Percentiles rank a stretch among this genome's conserved stretches.
phyloP scores from a whole-genome alignment of 2,329 filamentous ascomycete genomes.

The Hypomyces perniciosus region DNA sequence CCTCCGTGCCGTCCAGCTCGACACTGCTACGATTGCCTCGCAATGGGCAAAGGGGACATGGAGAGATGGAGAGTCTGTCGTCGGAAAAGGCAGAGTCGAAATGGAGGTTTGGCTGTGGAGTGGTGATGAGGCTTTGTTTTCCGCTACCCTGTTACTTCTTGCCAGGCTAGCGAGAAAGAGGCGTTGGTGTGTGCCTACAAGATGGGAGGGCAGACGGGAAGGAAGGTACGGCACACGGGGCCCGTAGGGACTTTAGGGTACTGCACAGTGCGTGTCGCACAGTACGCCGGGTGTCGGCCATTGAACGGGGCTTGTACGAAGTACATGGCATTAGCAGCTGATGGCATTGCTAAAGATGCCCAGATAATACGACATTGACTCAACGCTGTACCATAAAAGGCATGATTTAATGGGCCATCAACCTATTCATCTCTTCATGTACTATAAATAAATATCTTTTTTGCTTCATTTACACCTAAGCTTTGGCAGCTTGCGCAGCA shows the following conservation, averaged over 20 bases:
- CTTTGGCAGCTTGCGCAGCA: slow-evolving; percentile 20
- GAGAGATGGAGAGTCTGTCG: slow-evolving; percentile 20
- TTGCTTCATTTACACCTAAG: slow-evolving; percentile 1
- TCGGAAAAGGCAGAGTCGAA: slow-evolving; percentile 14
- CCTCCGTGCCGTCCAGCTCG: slow-evolving; percentile 31
- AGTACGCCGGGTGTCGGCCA: too few relatives aligned
- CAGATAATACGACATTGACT: too few relatives aligned
- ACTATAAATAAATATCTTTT: background rate
- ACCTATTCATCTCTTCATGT: background rate
- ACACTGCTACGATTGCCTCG: slow-evolving; percentile 33
- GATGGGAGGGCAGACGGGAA: background rate
- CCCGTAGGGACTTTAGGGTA: too few relatives aligned
- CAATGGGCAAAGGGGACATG: slow-evolving; percentile 33
- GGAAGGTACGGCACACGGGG: too few relatives aligned
- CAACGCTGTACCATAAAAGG: too few relatives aligned
- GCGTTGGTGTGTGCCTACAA: background rate
- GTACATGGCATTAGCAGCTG: too few relatives aligned
- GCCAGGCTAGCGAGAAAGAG: background rate
- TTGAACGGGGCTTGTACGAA: too few relatives aligned
- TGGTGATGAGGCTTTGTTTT: slow-evolving; percentile 39
- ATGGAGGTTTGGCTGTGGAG: slow-evolving; percentile 21
- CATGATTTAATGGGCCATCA: background rate
- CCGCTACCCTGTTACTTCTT: slow-evolving; percentile 30
- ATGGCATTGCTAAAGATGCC: too few relatives aligned
- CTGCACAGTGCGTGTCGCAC: background rate